Conservation (phyloP, 345 rosid species). For the Punica granatum region DNA sequence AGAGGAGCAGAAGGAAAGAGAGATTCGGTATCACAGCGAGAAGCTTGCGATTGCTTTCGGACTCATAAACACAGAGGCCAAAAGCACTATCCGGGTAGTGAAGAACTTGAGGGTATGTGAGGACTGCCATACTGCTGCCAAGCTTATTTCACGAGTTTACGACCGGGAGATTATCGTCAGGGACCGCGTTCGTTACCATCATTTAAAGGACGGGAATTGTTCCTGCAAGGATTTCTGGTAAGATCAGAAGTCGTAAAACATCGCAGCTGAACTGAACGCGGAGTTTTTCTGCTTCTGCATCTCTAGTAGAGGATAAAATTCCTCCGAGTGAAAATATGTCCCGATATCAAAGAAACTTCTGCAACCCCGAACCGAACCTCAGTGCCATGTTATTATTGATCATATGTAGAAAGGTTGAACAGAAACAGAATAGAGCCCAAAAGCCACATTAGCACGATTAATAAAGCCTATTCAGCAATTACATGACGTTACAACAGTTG, state of each 20-base stretch:
- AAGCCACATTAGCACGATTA: not conserved
- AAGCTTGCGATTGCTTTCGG: conserved; percentile 78
- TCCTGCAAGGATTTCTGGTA: conserved; percentile 90
- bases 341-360: not conserved
- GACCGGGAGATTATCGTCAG: conserved; percentile 64
- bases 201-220: conserved; percentile 66
- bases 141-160: conserved; percentile 55
- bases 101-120: conserved; percentile 80
- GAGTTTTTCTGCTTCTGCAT: not conserved
- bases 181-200: conserved; percentile 89
- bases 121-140: conserved; percentile 85
- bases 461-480: too few species aligned
- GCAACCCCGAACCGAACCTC: not conserved
- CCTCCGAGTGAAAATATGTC: not conserved
- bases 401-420: not conserved
- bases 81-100: conserved; percentile 61
- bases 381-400: not conserved
- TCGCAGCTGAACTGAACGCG: not conserved
- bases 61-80: conserved; percentile 59
- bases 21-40: conserved; percentile 75
- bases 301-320: not conserved
- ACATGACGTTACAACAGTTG: too few species aligned
- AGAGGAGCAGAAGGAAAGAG: conserved; percentile 57
- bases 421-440: not conserved
- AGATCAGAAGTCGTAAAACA: not conserved